Percentiles rank a stretch among this genome's conserved stretches.
These are phyloP conservation scores for Botrytis medusae DNA, from an alignment of 2,329 filamentous ascomycete genomes.

Conservation along the genomic window DNA sequence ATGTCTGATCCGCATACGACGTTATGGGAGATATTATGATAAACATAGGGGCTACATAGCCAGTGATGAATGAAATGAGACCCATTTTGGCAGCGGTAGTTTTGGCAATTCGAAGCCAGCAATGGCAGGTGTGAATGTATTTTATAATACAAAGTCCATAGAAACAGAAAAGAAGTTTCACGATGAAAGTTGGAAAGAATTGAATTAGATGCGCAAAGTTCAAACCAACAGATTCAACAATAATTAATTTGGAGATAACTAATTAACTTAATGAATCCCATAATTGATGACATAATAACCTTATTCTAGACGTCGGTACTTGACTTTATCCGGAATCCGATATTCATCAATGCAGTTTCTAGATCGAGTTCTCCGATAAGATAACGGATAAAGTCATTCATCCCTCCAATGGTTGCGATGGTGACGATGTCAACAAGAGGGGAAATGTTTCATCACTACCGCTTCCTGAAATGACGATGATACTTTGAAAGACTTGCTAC, in stretches of 20 bases:
- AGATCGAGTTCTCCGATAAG: slow-evolving; percentile 3
- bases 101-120: slow-evolving; percentile 1
- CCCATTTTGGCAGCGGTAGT: slow-evolving; percentile 33
- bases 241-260: neutral
- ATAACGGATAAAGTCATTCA: neutral
- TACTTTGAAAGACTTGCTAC: neutral
- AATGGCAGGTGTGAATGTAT: slow-evolving; percentile 10
- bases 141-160: slow-evolving; percentile 20
- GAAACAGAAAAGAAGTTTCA: neutral
- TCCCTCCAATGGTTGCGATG: slow-evolving; percentile 2
- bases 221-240: neutral
- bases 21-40: slow-evolving; percentile 62
- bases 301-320: neutral
- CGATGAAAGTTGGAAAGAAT: slow-evolving; percentile 1
- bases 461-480: neutral
- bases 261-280: neutral
- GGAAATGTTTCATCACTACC: neutral
- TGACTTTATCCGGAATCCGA: slow-evolving; percentile 1
- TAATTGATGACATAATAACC: slow-evolving; percentile 17
- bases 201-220: neutral
- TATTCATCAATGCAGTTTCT: neutral
- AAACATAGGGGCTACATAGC: slow-evolving; percentile 61
- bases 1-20: slow-evolving; percentile 65
- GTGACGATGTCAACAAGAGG: slow-evolving; percentile 14
- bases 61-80: slow-evolving; percentile 45